These are phyloP conservation scores for Boletus pseudopeckii DNA, from an alignment of 768 basidiomycete genomes.

Conservation along the genomic window DNA sequence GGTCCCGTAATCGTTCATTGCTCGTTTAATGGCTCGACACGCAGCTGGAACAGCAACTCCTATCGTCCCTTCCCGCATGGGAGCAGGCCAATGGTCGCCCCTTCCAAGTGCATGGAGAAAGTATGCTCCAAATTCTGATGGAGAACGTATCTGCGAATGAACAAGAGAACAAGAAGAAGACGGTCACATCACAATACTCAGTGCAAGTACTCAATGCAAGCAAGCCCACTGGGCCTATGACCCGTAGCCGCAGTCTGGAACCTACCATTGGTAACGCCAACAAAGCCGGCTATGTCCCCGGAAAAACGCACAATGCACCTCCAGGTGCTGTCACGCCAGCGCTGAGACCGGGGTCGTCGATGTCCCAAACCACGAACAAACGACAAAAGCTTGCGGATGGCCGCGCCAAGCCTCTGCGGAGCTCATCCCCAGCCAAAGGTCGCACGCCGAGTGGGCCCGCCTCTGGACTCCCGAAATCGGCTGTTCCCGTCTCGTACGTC, in stretches of 20 bases:
- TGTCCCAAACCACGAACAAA: constrained; percentile 54
- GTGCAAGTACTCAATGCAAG: constrained; percentile 25
- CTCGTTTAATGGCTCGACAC: constrained; percentile 34
- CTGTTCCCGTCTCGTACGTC: constrained; percentile 12
- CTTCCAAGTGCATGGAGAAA: constrained; percentile 83
- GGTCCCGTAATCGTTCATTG: background rate
- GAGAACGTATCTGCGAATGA: constrained; percentile 66
- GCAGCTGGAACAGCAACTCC: constrained; percentile 86
- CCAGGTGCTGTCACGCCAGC: constrained; percentile 55
- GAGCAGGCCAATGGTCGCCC: constrained; percentile 68
- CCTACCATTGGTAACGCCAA: constrained; percentile 10
- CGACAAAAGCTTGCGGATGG: constrained; percentile 54
- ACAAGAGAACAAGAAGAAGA: constrained; percentile 75
- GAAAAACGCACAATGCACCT: constrained; percentile 27
- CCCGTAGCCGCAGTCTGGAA: constrained; percentile 30
- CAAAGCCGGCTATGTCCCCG: constrained; percentile 28
- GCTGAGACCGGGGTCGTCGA: constrained; percentile 44
- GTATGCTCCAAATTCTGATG: constrained; percentile 75
- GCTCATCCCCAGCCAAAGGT: constrained; percentile 27
- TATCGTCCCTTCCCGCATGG: constrained; percentile 78
- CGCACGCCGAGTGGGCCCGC: constrained; percentile 25
- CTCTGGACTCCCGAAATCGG: constrained; percentile 14
- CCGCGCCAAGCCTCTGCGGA: constrained; percentile 16
- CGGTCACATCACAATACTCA: constrained; percentile 35
- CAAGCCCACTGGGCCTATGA: constrained; percentile 15